These are phyloP conservation scores for Phytophthora tubulina DNA, from an alignment of 352 stramenopile species.

Conservation along the genomic window DNA sequence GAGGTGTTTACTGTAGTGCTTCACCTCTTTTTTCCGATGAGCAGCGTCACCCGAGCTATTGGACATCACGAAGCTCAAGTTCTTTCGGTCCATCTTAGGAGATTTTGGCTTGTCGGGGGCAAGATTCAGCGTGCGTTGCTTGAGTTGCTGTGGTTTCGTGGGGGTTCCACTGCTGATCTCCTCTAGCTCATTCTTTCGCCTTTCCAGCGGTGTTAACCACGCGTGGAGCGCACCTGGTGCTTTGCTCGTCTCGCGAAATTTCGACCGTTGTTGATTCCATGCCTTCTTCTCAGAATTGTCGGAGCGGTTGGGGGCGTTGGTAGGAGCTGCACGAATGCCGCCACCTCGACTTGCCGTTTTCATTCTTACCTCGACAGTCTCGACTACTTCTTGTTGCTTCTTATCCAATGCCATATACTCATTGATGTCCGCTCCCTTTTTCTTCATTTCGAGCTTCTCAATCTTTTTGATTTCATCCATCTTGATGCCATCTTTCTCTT, in stretches of 20 bases:
- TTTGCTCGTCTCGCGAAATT: slow-evolving; percentile 30
- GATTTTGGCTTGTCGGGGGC: slow-evolving; percentile 6
- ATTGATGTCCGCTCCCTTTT: slow-evolving; percentile 32
- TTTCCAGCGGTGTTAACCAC: slow-evolving; percentile 29
- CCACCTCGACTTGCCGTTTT: slow-evolving; percentile 6
- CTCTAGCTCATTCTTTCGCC: slow-evolving; percentile 23
- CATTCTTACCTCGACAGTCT: slow-evolving; percentile 10
- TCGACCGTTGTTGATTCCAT: slow-evolving; percentile 30
- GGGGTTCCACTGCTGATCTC: slow-evolving; percentile 11
- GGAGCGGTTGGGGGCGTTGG: not conserved
- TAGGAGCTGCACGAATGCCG: not conserved
- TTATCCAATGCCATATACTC: slow-evolving; percentile 46
- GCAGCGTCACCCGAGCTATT: slow-evolving; percentile 11
- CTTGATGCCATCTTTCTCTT: slow-evolving; percentile 42
- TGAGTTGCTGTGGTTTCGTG: slow-evolving; percentile 12
- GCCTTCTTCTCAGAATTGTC: slow-evolving; percentile 16
- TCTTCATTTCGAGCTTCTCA: slow-evolving; percentile 17
- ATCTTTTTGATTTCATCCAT: slow-evolving; percentile 41
- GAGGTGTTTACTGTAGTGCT: not conserved
- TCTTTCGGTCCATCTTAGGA: slow-evolving; percentile 31
- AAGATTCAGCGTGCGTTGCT: slow-evolving; percentile 31
- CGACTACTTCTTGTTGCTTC: slow-evolving; percentile 25
- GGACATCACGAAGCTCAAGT: slow-evolving; percentile 30
- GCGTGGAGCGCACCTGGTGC: slow-evolving; percentile 8
- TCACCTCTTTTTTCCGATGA: slow-evolving; percentile 20